phyloP scores from a whole-genome alignment of 345 rosid species.

The Psidium friedrichsthalianum region DNA sequence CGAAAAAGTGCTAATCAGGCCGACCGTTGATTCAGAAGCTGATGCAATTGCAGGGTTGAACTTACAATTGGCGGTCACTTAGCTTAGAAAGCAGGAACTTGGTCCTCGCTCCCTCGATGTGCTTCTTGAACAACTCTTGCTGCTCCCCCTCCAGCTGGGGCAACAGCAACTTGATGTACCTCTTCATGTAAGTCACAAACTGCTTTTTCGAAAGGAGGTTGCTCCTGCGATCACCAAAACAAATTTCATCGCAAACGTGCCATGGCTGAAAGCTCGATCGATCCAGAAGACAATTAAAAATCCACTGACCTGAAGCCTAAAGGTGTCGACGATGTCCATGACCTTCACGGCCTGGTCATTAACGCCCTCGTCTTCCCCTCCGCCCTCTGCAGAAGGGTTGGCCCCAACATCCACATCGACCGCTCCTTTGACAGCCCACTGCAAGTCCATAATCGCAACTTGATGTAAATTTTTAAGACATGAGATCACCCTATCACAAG shows the following conservation, averaged over 20 bases:
- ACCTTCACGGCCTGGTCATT: constrained; percentile 76
- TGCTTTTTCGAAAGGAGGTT: constrained; percentile 82
- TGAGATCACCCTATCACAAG: background rate
- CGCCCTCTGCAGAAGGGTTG: constrained; percentile 94
- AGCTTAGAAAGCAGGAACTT: constrained; percentile 75
- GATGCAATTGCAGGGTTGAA: background rate
- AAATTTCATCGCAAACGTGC: background rate
- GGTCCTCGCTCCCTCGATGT: constrained; percentile 71
- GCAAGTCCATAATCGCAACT: background rate
- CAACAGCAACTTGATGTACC: constrained; percentile 56
- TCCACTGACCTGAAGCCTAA: constrained; percentile 80
- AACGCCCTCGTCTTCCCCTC: constrained; percentile 71
- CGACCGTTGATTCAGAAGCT: background rate
- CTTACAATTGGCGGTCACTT: constrained; percentile 91
- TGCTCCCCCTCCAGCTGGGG: constrained; percentile 46
- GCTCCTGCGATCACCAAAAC: constrained; percentile 45
- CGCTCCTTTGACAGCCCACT: constrained; percentile 88
- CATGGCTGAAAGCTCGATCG: background rate
- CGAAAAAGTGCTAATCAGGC: background rate
- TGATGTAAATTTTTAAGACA: background rate
- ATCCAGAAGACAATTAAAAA: background rate
- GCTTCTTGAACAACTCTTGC: constrained; percentile 53
- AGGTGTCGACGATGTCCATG: constrained; percentile 91
- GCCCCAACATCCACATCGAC: constrained; percentile 90
- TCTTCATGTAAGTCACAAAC: constrained; percentile 57